Evolutionary conservation across 78 protist species (phyloP).

Genomic region (Neovahlkampfia damariscottae): DNA sequence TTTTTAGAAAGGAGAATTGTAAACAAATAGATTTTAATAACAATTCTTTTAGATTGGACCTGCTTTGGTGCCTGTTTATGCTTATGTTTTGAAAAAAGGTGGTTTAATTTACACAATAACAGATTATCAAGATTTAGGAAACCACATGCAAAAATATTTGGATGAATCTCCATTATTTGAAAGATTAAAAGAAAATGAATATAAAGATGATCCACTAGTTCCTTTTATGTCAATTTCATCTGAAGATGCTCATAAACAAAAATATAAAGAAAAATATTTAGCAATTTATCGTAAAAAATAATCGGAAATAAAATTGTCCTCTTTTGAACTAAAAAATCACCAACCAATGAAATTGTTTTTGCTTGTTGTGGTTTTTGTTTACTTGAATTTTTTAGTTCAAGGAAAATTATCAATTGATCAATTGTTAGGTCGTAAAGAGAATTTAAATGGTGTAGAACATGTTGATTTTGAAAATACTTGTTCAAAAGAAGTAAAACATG

Average conservation of each 20-base stretch:
- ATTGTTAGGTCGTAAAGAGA: no score
- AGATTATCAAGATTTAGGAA: conserved; percentile 72
- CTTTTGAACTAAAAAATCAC: no score
- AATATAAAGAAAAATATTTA: background rate
- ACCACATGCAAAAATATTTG: conserved; percentile 75
- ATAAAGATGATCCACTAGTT: background rate
- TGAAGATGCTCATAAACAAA: background rate
- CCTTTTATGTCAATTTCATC: background rate
- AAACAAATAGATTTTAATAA: no score
- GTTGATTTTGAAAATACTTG: no score
- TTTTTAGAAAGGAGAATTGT: conserved; percentile 83
- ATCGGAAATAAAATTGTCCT: no score
- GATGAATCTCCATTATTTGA: conserved; percentile 67
- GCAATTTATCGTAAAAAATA: background rate
- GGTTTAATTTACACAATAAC: conserved; percentile 75
- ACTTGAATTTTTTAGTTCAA: no score
- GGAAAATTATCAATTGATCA: no score
- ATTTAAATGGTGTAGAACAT: no score
- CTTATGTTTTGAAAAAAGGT: conserved; percentile 54
- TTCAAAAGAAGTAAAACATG: no score
- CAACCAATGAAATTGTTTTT: no score
- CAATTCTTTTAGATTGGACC: no score
- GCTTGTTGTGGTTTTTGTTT: no score
- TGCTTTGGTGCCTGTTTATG: conserved; percentile 73
- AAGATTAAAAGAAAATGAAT: conserved; percentile 1